Conservation (phyloP, 306 rosid genomes). For the Inga leiocalycina region DNA sequence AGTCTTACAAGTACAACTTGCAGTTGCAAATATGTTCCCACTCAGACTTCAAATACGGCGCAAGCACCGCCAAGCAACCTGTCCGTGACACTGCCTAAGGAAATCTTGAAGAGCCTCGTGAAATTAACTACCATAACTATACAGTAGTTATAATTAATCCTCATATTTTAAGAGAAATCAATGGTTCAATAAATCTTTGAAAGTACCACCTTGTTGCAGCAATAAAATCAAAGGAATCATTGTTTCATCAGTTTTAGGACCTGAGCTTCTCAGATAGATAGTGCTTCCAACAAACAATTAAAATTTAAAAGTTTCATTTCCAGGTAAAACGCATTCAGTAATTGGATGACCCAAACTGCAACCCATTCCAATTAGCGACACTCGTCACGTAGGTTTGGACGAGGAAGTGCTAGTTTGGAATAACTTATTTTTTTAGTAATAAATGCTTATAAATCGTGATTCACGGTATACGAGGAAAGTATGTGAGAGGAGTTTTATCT, state of each 20-base stretch:
- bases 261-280: neutral
- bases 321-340: neutral
- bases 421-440: too few relatives aligned
- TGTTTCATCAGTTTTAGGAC: neutral
- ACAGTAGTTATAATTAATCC: neutral
- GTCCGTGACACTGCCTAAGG: neutral
- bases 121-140: neutral
- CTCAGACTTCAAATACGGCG: conserved; percentile 59
- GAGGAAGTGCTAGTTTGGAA: too few relatives aligned
- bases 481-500: too few relatives aligned
- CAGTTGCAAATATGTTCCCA: neutral
- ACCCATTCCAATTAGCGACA: too few relatives aligned
- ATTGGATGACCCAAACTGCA: neutral
- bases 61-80: conserved; percentile 72
- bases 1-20: neutral
- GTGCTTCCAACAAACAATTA: neutral
- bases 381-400: too few relatives aligned
- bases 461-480: too few relatives aligned
- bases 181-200: neutral
- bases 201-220: neutral
- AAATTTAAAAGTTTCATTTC: neutral
- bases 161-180: neutral
- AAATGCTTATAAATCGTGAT: too few relatives aligned
- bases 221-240: neutral
- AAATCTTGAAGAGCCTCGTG: too few relatives aligned